Percentiles rank a stretch among this genome's conserved stretches.
Conservation (phyloP, 306 rosid genomes). For the Castanea sativa region DNA sequence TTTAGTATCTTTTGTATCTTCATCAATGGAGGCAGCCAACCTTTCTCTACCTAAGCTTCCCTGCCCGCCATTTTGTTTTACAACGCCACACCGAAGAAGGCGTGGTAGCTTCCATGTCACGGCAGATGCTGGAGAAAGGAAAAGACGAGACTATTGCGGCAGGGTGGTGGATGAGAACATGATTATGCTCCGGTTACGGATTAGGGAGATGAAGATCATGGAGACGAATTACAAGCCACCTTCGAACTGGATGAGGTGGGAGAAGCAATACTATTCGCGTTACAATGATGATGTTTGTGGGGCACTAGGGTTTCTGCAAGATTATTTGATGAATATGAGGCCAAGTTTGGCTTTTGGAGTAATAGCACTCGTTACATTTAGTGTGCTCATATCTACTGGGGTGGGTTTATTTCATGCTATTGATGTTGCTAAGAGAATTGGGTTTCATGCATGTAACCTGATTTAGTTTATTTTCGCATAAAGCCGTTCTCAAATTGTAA, state of each 20-base stretch:
- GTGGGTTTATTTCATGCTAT: slow-evolving; percentile 18
- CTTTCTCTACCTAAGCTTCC: slow-evolving; percentile 3
- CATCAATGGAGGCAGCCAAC: slow-evolving; percentile 22
- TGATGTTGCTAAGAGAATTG: neutral
- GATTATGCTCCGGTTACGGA: slow-evolving; percentile 26
- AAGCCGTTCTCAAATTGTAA: too few species aligned
- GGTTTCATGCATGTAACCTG: neutral
- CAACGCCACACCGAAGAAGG: neutral
- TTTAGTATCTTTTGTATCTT: neutral
- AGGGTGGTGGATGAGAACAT: slow-evolving; percentile 33
- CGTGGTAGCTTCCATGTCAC: neutral
- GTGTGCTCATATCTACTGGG: slow-evolving; percentile 12
- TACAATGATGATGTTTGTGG: slow-evolving; percentile 22
- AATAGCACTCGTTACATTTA: slow-evolving; percentile 1
- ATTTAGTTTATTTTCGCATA: too few species aligned
- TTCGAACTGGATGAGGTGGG: slow-evolving; percentile 29
- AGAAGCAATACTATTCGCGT: slow-evolving; percentile 13
- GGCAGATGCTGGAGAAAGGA: neutral
- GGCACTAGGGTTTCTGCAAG: slow-evolving; percentile 27
- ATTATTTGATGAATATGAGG: slow-evolving; percentile 20
- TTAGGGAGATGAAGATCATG: slow-evolving; percentile 33
- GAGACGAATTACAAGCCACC: slow-evolving; percentile 7
- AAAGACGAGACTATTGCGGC: neutral
- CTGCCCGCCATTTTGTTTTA: neutral
- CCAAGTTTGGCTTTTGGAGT: slow-evolving; percentile 25